Conservation (phyloP, 495 filamentous ascomycete species). For the Aspergillus bertholletiae region DNA sequence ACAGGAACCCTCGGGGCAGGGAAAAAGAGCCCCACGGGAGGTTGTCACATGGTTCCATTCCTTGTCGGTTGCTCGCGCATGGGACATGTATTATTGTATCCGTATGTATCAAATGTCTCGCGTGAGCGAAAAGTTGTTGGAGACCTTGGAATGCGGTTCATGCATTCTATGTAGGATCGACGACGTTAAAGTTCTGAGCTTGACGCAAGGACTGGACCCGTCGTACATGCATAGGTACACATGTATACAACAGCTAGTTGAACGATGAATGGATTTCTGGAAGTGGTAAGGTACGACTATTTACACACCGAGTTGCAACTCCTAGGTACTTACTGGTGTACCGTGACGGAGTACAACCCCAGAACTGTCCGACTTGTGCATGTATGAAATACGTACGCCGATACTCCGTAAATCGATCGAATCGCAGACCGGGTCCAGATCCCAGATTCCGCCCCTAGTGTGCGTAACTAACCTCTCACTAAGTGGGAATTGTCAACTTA, state of each 20-base stretch:
- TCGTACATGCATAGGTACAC: background rate
- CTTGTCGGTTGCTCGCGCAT: background rate
- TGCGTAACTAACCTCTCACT: background rate
- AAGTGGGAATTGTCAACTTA: background rate
- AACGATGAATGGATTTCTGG: too few species aligned
- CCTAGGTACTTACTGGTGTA: too few species aligned
- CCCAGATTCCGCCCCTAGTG: background rate
- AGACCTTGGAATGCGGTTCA: background rate
- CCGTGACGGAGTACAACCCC: background rate
- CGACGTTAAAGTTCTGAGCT: background rate
- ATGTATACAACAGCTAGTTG: too few species aligned
- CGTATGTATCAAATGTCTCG: background rate
- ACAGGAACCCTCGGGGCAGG: too few species aligned
- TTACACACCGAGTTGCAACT: too few species aligned
- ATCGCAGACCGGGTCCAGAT: background rate
- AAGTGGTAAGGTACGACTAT: too few species aligned
- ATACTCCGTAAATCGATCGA: background rate
- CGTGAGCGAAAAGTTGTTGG: background rate
- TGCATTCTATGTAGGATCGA: background rate
- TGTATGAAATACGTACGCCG: too few species aligned
- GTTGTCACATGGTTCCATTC: too few species aligned
- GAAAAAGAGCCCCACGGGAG: too few species aligned
- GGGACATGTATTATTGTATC: background rate
- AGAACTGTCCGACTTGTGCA: too few species aligned
- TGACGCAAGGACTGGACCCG: background rate